Base-by-base conservation (phyloP, 106 monocot species). In the Platanthera guangdongensis region DNA sequence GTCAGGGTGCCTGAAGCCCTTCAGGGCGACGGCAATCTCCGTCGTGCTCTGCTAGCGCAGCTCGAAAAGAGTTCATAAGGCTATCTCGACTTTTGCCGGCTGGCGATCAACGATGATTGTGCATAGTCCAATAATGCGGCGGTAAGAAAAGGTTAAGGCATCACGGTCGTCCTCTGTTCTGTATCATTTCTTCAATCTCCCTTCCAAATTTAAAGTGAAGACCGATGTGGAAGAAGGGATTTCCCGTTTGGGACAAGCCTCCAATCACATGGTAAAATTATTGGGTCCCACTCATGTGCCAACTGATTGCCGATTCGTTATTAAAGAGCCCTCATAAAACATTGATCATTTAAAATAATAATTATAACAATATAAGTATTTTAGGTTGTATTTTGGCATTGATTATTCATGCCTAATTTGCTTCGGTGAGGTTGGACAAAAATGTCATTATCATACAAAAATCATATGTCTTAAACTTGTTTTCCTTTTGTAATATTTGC, bases 1-100 rank as follows among this genome's bases (percentile, higher is more conserved):
- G 80, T 74, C 50, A 11, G 25, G 13, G 74, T 80, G 13, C 80
- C 80, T 7, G 62, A 51, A 8, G 50, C 50, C 5, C 65, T 74
- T 6, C 74, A 74, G 64, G 50, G 74, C 0, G 74, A 80, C 5
- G 79, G 59, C 9, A 49, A 4, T 19, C 64, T 80, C 18, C 57
- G 63, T 9, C 51, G 48, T 32, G 74, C 74, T 57, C 64, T 80
- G 15, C 74, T 80, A 12, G 74, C 73, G 1, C 57, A 39, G 30
- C 10, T 80, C 21, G 80, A 80, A 64, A 74, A 55, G 48, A 72
- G 11, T 65, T 64, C 46, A 18, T 22, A 11, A 71, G 39, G 39
- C 12, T 67, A 12, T 39, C 8, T 60, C 21, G 4, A 16, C 15
- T 12, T 4, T 60, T 60, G 0, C 25, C 25, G 25, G 25, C 59